Base-by-base conservation (phyloP, 805 yeast species). In the Teunomyces pallodes region DNA sequence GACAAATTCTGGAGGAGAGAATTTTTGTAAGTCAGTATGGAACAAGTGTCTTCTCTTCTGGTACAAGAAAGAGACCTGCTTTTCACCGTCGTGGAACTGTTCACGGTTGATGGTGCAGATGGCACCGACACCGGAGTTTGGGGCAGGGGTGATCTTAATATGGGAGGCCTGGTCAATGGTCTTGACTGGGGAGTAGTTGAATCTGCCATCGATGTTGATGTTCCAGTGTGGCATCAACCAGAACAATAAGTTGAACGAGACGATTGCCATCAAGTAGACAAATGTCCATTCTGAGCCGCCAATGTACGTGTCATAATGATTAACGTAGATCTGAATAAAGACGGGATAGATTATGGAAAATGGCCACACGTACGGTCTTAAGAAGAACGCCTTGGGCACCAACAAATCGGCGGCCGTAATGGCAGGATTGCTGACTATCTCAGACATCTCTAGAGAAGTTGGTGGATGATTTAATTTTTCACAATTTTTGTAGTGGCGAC, bases 151-250 rank as follows among this genome's bases (percentile, higher is more conserved):
- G 55, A 94, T 77, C 67, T 86, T 76, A 48, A 92, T 80, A 54
- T 84, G 83, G 44, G 84, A 66, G 7, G 97, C 97, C 46, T 82
- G 82, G 28, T 64, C 69, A 38, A 90, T 70, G 12, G 74, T 55
- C 3, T 71, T 49, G 14, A 83, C 90, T 28, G 67, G 58, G 13
- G 61, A 56, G 59, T 87, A 90, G 61, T 90, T 87, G 71, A 92
- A 90, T 3, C 67, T 65, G 31, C 88, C 80, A 51, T 82, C 80
- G 46, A 92, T 69, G 43, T 80, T 76, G 51, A 90, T 78, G 62
- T 84, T 90, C 99, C 99, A 92, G 60, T 86, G 86, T n/a, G 98
- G 97, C 81, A 90, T 80, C 65, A 92, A 79, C 85, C 90, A 79
- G 49, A 92, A 72, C 63, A 92, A 72, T 39, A 84, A 71, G 62